phyloP scores from a whole-genome alignment of 2,329 filamentous ascomycete species.

The Fusarium sp. region DNA sequence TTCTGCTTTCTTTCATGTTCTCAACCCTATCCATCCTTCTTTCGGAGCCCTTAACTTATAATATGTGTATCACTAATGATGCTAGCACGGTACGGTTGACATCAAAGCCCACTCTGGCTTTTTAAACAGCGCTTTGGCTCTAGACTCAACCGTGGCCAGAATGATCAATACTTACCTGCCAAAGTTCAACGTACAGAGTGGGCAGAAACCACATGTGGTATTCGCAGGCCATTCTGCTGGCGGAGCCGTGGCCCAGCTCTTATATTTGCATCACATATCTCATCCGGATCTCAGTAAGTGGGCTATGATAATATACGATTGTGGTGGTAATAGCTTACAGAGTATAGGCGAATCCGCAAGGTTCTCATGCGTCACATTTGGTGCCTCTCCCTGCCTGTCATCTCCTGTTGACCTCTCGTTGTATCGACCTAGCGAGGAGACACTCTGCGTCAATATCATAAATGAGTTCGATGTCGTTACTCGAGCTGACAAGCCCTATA shows the following conservation, averaged over 20 bases:
- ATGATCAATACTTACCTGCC: constrained; percentile 17
- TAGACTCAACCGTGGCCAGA: constrained; percentile 16
- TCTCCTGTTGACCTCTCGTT: constrained; percentile 13
- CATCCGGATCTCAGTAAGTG: constrained; percentile 19
- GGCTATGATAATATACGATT: background rate
- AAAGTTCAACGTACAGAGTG: background rate
- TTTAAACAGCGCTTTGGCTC: constrained; percentile 31
- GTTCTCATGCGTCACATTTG: constrained; percentile 43
- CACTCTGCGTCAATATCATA: constrained; percentile 41
- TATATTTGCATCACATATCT: constrained; percentile 35
- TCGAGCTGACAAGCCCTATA: constrained; percentile 40
- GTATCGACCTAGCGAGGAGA: constrained; percentile 1
- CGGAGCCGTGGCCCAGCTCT: constrained; percentile 40
- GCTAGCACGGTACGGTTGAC: constrained; percentile 2
- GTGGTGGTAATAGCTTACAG: background rate
- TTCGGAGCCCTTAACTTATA: too few relatives aligned
- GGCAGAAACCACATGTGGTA: constrained; percentile 29
- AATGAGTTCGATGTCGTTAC: constrained; percentile 46
- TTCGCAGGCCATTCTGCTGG: constrained; percentile 46
- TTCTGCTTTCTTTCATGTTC: background rate
- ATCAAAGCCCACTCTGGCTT: constrained; percentile 40
- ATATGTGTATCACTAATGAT: background rate
- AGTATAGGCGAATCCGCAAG: constrained; percentile 14
- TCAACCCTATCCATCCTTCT: background rate
- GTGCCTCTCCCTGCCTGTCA: constrained; percentile 39